Base-by-base conservation (phyloP, 106 monocot species). In the Dendrobium officinale region DNA sequence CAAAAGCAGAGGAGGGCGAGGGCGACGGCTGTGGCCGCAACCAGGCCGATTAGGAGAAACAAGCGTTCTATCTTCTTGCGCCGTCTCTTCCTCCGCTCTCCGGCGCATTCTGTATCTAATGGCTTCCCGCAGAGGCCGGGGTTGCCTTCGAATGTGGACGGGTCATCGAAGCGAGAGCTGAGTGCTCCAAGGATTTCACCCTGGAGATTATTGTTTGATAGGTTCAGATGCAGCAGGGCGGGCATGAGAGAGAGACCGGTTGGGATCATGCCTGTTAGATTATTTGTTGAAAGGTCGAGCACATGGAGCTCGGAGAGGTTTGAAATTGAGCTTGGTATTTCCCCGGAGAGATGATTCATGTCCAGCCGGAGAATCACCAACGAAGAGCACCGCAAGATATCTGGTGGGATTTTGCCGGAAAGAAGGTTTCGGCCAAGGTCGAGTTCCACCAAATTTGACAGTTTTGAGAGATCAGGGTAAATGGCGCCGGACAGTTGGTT, bases 91-190 rank as follows among this genome's bases (percentile, higher is more conserved):
- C 72, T 42, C 76, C 56, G 56, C 3, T 54, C 22, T 20, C 29
- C 67, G 6, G 41, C 58, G 77, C 96, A 97, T 11, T 81, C 80
- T n/a, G 17, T 78, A 13, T 82, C 85, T 59, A 97, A 76, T 2
- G 96, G 96, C 45, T 74, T 42, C 27, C 96, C 96, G 75, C 96
- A 97, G 26, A 97, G 88, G 19, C 80, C 77, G 18, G 85, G 67
- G 73, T 96, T 96, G 6, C 75, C 84, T 0, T 74, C 68, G 78
- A 89, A 94, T 15, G 55, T 45, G 8, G 89, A 90, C 9, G 89
- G 81, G 73, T 88, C 79, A 9, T 75, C 45, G 61, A 94, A 98
- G 27, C 88, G 94, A 43, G 90, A 78, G 17, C 80, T 80, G 3
- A 96, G 82, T 67, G 76, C 73, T 22, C 72, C 75, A 2, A 93